Base-by-base conservation (phyloP, 1,284 basidiomycete genomes). In the Thelephora terrestris region DNA sequence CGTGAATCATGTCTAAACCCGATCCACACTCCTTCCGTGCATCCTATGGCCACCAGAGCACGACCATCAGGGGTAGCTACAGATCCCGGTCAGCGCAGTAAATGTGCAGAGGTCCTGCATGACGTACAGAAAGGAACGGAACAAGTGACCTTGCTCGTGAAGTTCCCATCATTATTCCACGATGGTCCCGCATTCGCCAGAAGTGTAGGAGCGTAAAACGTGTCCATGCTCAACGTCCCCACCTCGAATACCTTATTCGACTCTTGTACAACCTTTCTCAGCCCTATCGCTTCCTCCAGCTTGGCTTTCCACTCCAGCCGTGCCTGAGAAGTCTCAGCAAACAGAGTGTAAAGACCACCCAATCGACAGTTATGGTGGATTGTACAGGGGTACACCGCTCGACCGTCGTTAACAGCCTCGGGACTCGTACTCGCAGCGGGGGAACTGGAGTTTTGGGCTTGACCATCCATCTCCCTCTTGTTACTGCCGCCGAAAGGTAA, bases 11-110 rank as follows among this genome's bases (percentile, higher is more conserved):
- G 85, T 29, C 90, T 78, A 64, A 95, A 84, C 0, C 94, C 95
- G 54, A 98, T 95, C 90, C 92, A 98, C 2, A 98, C 90, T 32
- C 95, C 95, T 59, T 97, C 91, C 0, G 89, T 84, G 64, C 93
- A 95, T 18, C 94, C 94, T 55, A 97, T 84, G 0, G 94, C 92
- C 17, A 97, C 85, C 77, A n/a, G n/a, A n/a, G n/a, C n/a, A 39
- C 91, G 79, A 4, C 86, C 82, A 61, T 96, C 91, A 5, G 79
- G 73, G 2, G 91, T 91, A 47, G 75, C 87, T 90, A 52, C 5
- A 52, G n/a, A 47, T 16, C 49, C 52, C 16, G 43, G 35, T 40
- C 51, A 45, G 10, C 12, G 29, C 25, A 16, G 14, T 5, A 27
- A 42, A 34, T 43, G 12, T 44, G 34, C 4, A 47, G 18, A 18